phyloP scores from a whole-genome alignment of 2,329 filamentous ascomycete genomes.

The Verticillium tricorpus region DNA sequence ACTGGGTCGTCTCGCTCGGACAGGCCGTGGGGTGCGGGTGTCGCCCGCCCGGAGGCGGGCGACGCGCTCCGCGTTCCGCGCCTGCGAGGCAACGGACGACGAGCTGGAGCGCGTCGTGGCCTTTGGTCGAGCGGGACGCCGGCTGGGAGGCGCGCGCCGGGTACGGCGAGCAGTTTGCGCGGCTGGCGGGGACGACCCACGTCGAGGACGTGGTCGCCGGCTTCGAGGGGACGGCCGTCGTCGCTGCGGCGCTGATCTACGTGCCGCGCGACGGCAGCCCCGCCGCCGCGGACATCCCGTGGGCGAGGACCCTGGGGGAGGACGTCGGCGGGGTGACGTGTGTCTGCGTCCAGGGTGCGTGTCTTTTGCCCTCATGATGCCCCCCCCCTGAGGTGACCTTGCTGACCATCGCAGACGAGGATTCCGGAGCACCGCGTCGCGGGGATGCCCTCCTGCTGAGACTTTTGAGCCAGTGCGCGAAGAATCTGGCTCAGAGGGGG shows the following conservation, averaged over 20 bases:
- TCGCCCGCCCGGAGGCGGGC: slow-evolving; percentile 31
- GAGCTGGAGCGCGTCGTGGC: slow-evolving; percentile 41
- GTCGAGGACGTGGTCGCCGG: slow-evolving; percentile 52
- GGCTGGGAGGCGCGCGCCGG: slow-evolving; percentile 43
- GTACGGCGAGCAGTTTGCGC: slow-evolving; percentile 57
- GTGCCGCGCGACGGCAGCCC: slow-evolving; percentile 40
- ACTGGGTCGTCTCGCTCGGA: slow-evolving; percentile 50
- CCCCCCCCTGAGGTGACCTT: background rate
- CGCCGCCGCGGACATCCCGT: slow-evolving; percentile 48
- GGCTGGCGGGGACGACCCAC: slow-evolving; percentile 40
- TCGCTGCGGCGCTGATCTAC: slow-evolving; percentile 53
- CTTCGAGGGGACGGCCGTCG: slow-evolving; percentile 40
- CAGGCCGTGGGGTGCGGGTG: slow-evolving; percentile 36
- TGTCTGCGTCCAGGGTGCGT: slow-evolving; percentile 53
- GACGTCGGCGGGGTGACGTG: slow-evolving; percentile 57
- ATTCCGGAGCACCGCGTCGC: slow-evolving; percentile 35
- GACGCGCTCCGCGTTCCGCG: slow-evolving; percentile 35
- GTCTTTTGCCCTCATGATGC: slow-evolving; percentile 1
- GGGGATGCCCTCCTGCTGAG: slow-evolving; percentile 47
- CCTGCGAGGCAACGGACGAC: slow-evolving; percentile 41
- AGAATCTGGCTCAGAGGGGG: slow-evolving; percentile 39
- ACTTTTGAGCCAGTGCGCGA: slow-evolving; percentile 48
- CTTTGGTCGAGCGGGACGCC: slow-evolving; percentile 46
- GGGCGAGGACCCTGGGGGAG: slow-evolving; percentile 44
- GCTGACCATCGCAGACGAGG: slow-evolving; percentile 30